Conservation (phyloP, 495 filamentous ascomycete genomes). For the Aspergillus mulundensis region DNA sequence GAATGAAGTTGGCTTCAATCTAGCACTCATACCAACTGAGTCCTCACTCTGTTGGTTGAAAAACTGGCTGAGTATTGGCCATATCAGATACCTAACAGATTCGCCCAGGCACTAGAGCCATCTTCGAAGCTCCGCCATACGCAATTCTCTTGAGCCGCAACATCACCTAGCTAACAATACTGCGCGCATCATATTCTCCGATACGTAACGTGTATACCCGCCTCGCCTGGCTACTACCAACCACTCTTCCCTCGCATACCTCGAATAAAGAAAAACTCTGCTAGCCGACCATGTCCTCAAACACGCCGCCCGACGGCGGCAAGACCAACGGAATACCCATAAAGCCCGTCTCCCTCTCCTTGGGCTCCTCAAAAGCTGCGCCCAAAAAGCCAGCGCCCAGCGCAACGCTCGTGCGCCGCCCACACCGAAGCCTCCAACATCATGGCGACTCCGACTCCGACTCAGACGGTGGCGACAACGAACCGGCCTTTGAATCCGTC, state of each 20-base stretch:
- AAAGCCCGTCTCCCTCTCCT: constrained; percentile 32
- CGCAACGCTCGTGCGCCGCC: constrained; percentile 31
- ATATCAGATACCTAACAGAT: too few species aligned
- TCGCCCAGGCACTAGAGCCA: too few species aligned
- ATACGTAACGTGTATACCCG: too few species aligned
- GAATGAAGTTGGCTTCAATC: neutral
- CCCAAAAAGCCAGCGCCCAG: constrained; percentile 33
- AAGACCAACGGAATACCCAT: constrained; percentile 3
- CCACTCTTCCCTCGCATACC: too few species aligned
- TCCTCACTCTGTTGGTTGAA: neutral
- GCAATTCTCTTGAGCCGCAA: too few species aligned
- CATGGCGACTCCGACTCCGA: constrained; percentile 42
- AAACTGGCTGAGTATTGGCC: too few species aligned
- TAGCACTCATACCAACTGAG: neutral
- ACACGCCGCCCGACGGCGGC: constrained; percentile 11
- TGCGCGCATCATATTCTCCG: too few species aligned
- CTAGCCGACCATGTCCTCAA: constrained; percentile 8
- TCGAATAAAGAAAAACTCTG: neutral
- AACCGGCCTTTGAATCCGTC: constrained; percentile 46
- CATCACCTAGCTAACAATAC: too few species aligned
- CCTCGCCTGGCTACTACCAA: too few species aligned
- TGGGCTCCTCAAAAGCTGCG: constrained; percentile 21
- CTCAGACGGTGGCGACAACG: constrained; percentile 33
- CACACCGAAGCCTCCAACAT: constrained; percentile 33
- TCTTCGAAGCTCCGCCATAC: too few species aligned